A percentile compares a stretch with the other conserved stretches of the same genome.
Evolutionary conservation across 306 rosid genomes (phyloP).

Genomic region (Delonix regia): DNA sequence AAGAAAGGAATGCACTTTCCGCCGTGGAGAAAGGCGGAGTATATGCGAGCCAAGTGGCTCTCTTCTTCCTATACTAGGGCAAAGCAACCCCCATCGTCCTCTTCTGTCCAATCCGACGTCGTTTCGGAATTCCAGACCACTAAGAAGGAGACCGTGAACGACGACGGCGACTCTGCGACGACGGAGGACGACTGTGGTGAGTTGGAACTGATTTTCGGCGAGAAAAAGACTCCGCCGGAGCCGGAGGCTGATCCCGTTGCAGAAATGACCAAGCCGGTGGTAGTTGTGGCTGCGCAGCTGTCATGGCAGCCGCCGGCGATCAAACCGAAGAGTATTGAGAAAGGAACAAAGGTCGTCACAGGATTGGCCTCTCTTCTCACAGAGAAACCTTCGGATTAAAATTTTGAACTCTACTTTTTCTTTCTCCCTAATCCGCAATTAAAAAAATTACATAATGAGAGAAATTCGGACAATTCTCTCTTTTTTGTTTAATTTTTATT

Average conservation of each 20-base stretch:
- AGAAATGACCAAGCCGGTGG: constrained; percentile 14
- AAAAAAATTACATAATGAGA: constrained; percentile 39
- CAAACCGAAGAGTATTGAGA: constrained; percentile 76
- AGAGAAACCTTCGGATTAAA: constrained; percentile 63
- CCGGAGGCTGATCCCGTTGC: constrained; percentile 17
- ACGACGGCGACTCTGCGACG: constrained; percentile 12
- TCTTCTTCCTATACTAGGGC: constrained; percentile 61
- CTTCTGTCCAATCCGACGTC: constrained; percentile 11
- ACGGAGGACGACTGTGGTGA: constrained; percentile 65
- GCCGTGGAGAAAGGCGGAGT: constrained; percentile 95
- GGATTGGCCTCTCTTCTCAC: constrained; percentile 90
- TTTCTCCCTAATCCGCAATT: constrained; percentile 6
- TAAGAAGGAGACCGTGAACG: background rate
- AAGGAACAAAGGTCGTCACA: constrained; percentile 78
- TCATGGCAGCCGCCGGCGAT: constrained; percentile 90
- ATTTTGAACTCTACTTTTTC: constrained; percentile 32
- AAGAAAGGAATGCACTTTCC: constrained; percentile 98
- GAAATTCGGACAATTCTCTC: constrained; percentile 16
- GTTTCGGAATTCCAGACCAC: background rate
- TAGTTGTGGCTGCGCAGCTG: background rate
- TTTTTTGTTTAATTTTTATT: background rate
- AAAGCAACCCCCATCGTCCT: constrained; percentile 26
- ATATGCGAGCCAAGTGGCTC: constrained; percentile 92
- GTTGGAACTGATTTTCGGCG: constrained; percentile 76
- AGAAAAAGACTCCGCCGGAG: constrained; percentile 36